A percentile compares a stretch with the other conserved stretches of the same genome.
These are phyloP conservation scores for Thelephora ganbajun DNA, from an alignment of 768 basidiomycete species.

Conservation along the genomic window DNA sequence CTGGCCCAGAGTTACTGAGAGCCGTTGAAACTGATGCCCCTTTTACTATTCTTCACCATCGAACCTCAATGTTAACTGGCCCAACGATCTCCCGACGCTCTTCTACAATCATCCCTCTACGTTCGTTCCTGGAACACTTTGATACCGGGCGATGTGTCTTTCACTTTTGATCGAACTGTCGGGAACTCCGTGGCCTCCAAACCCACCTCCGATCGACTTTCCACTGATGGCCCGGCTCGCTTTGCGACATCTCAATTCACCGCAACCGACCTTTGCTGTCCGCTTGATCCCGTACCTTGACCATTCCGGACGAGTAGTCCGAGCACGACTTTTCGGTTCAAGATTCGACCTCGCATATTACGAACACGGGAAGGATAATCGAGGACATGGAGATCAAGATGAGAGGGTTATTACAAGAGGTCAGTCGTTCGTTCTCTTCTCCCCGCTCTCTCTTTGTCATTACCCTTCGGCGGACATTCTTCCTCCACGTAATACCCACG, in stretches of 20 bases:
- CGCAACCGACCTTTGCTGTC: neutral
- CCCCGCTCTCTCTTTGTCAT: neutral
- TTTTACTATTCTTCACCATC: too few relatives aligned
- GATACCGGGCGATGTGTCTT: too few relatives aligned
- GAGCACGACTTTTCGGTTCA: constrained; percentile 82
- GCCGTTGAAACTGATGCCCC: too few relatives aligned
- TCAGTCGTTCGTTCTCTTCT: constrained; percentile 14
- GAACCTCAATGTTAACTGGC: too few relatives aligned
- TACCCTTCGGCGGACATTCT: neutral
- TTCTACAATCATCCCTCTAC: too few relatives aligned
- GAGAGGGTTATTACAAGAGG: constrained; percentile 88
- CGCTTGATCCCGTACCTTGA: neutral
- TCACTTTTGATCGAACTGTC: too few relatives aligned
- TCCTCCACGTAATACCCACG: too few relatives aligned
- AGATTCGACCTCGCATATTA: constrained; percentile 72
- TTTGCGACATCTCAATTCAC: too few relatives aligned
- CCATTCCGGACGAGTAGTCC: constrained; percentile 27
- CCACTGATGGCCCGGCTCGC: neutral
- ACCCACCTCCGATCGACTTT: neutral
- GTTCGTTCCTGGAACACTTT: too few relatives aligned
- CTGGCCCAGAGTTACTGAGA: too few relatives aligned
- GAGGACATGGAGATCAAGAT: constrained; percentile 99
- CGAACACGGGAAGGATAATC: constrained; percentile 89
- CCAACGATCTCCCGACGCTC: too few relatives aligned
- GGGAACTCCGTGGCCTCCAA: too few relatives aligned